These are phyloP conservation scores for Eimeria maxima DNA, from an alignment of 169 alveolate species.

Conservation along the genomic window DNA sequence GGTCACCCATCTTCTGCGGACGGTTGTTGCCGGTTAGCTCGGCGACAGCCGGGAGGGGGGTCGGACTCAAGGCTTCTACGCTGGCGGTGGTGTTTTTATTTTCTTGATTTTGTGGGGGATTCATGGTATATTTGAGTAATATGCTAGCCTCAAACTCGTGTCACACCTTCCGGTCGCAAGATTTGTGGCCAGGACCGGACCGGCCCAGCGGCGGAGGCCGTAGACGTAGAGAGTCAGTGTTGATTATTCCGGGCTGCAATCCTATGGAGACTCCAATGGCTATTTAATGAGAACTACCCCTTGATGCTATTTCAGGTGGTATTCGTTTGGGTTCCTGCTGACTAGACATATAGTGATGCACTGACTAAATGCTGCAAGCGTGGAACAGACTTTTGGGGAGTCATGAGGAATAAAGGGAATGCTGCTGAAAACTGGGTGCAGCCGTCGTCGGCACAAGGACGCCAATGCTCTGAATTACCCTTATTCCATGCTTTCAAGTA, in stretches of 20 bases:
- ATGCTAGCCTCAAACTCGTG: background rate
- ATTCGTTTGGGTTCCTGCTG: background rate
- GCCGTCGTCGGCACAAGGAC: background rate
- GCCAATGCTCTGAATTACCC: background rate
- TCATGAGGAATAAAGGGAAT: background rate
- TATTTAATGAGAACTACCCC: background rate
- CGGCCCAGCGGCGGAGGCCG: slow-evolving; percentile 37
- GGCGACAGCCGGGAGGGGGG: background rate
- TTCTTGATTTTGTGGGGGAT: background rate
- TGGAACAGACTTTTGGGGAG: background rate
- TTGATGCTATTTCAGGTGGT: background rate
- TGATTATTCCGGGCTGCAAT: background rate
- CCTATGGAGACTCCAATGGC: background rate
- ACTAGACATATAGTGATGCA: background rate
- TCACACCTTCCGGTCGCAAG: background rate
- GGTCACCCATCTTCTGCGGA: background rate
- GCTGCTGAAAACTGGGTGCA: background rate
- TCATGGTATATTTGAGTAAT: background rate
- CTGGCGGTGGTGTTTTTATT: background rate
- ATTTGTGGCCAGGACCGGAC: background rate
- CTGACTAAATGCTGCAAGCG: background rate
- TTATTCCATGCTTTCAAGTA: background rate
- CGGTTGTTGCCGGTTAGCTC: slow-evolving; percentile 1
- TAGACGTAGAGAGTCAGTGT: slow-evolving; percentile 3
- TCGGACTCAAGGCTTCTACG: background rate